Evolutionary conservation across 305 asterid species (phyloP).

Genomic region (Fraxinus paxiana): DNA sequence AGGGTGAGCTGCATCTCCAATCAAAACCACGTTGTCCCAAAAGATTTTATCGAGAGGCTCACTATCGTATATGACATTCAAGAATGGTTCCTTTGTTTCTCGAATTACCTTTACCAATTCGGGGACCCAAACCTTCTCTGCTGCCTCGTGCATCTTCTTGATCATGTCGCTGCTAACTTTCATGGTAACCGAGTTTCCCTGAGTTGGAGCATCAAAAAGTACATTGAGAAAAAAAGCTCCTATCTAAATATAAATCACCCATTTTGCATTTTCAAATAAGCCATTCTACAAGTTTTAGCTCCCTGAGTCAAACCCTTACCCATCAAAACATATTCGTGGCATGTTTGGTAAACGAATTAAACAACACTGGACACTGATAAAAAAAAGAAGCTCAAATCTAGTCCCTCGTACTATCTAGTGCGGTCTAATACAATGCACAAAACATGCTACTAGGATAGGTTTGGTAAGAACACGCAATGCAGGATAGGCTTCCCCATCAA

Average conservation of each 20-base stretch:
- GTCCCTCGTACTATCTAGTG: not conserved
- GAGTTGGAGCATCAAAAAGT: conserved; percentile 8
- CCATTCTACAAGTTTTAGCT: not conserved
- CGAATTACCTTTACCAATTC: conserved; percentile 54
- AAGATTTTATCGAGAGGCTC: conserved; percentile 51
- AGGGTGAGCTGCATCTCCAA: conserved; percentile 91
- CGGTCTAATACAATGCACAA: not conserved
- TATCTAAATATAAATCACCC: not conserved
- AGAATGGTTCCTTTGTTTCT: conserved; percentile 65
- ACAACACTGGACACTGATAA: not conserved
- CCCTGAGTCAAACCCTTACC: not conserved
- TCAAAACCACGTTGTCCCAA: conserved; percentile 66
- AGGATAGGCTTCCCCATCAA: not conserved
- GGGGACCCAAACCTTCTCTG: conserved; percentile 67
- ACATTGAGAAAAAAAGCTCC: not conserved
- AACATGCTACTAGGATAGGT: not conserved
- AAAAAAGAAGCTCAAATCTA: not conserved
- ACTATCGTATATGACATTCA: conserved; percentile 71
- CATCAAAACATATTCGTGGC: not conserved
- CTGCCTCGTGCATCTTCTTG: conserved; percentile 51
- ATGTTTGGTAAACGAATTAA: not conserved
- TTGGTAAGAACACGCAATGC: not conserved
- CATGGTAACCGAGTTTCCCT: conserved; percentile 76
- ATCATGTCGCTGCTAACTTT: conserved; percentile 59
- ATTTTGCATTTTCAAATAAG: not conserved